Conservation (phyloP, 768 basidiomycete species). For the Suillus paluster region DNA sequence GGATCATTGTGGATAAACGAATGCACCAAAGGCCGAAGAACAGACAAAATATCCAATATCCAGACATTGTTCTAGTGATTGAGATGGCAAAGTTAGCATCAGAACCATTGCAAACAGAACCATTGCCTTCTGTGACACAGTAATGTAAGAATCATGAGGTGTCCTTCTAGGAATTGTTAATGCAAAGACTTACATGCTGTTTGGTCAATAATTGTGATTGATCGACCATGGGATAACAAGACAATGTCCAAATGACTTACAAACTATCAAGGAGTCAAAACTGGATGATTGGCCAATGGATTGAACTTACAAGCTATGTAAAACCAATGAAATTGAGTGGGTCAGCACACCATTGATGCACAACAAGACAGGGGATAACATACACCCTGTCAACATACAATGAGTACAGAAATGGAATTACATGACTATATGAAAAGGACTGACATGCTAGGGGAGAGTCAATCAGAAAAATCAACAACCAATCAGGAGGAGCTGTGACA, state of each 20-base stretch:
- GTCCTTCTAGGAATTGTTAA: background rate
- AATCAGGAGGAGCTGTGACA: background rate
- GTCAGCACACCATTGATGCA: too few species aligned
- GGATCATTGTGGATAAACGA: background rate
- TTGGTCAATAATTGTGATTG: background rate
- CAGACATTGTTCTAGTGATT: rapidly evolving
- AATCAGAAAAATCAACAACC: background rate
- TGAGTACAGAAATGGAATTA: too few species aligned
- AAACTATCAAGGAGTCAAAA: background rate
- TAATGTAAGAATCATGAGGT: background rate
- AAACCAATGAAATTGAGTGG: background rate
- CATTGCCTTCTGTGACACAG: background rate
- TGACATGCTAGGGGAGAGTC: background rate
- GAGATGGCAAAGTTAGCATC: background rate
- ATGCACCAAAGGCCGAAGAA: background rate
- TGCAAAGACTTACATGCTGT: background rate
- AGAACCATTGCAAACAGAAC: background rate
- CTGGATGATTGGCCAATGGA: background rate
- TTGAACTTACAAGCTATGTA: background rate
- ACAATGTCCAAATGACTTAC: background rate
- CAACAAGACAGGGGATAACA: background rate
- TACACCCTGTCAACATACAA: too few species aligned
- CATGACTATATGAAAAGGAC: background rate
- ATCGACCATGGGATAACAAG: background rate
- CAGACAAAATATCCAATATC: rapidly evolving